Evolutionary conservation across 306 rosid species (phyloP), one percentile per base, ranked within the genome.

Genomic region (Cicer chorassanicum): DNA sequence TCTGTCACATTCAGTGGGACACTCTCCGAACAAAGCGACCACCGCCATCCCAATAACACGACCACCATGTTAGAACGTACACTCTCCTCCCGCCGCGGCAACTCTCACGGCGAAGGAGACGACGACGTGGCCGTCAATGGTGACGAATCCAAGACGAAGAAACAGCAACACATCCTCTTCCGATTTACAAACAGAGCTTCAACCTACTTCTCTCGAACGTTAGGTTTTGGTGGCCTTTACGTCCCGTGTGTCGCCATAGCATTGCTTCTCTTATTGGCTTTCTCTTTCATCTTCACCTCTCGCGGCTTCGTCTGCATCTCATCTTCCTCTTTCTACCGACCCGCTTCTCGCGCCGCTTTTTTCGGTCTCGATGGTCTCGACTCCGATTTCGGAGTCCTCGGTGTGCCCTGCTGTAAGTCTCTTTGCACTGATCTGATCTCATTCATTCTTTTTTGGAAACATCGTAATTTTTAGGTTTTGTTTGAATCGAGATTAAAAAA

Each of bases 371-470:
- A 92, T 1, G 93, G 86, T 6, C 88, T 92, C 18, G 99, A 89
- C 34, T 87, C 98, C 39, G 99, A 95, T 80, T 92, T 95, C 14
- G 99, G 98, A 67, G 70, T 86, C 24, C 99, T 95, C 50, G 98
- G 99, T 77, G 99, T 95, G 65, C 99, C 99, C 73, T 95, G 99
- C 86, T 95, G 99, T 95, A 89, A 86, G 99, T 77, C 12, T 83
- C 70, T 67, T 70, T 46, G 56, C 73, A 51, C 54, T 57, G 71
- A 80, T 80, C 83, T 66, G 40, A 73, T 73, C 14, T 39, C 0
- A 12, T 18, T 8, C 60, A 11, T 80, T 80, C 12, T 10, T 48
- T 1, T 6, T 65, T 79, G 19, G 1, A 8, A 36, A 29, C 48
- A 67, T 68, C 16, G 9, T 6, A 0, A 29, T 61, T 48, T 42